phyloP scores from a whole-genome alignment of 192 early-diverging fungal species.

The Backusella mclennaniae region DNA sequence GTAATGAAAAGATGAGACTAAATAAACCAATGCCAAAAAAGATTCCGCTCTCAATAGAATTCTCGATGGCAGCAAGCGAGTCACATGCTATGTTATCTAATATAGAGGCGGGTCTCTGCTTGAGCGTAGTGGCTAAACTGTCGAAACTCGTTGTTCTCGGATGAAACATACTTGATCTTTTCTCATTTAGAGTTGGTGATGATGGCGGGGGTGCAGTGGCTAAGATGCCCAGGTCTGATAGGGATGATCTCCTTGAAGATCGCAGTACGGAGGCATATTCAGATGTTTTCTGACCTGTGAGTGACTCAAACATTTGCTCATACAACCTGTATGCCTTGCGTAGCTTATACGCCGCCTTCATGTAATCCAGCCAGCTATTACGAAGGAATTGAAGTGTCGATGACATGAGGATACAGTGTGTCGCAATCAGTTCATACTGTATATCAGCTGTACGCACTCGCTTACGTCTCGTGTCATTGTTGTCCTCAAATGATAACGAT shows the following conservation, averaged over 20 bases:
- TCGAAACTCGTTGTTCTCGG: neutral
- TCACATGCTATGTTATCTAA: neutral
- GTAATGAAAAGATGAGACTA: constrained; percentile 34
- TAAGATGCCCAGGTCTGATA: neutral
- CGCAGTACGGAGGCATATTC: constrained; percentile 24
- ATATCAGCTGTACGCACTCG: constrained; percentile 1
- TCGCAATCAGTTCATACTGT: constrained; percentile 30
- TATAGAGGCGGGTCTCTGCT: constrained; percentile 4
- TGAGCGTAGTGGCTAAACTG: neutral
- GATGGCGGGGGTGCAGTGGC: constrained; percentile 5
- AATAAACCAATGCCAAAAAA: constrained; percentile 36
- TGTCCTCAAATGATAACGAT: neutral
- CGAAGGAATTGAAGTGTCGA: constrained; percentile 36
- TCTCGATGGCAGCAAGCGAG: neutral
- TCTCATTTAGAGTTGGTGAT: neutral
- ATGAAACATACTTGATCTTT: constrained; percentile 8
- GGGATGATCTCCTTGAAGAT: neutral
- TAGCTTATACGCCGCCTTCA: constrained; percentile 35
- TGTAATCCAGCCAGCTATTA: constrained; percentile 36
- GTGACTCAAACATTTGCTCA: constrained; percentile 33
- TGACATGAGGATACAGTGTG: constrained; percentile 36
- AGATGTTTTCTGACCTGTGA: constrained; percentile 28
- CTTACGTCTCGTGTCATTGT: neutral
- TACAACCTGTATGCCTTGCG: constrained; percentile 38
- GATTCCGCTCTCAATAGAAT: constrained; percentile 25